phyloP scores from a whole-genome alignment of 768 basidiomycete species.

The Boletus fagicola region DNA sequence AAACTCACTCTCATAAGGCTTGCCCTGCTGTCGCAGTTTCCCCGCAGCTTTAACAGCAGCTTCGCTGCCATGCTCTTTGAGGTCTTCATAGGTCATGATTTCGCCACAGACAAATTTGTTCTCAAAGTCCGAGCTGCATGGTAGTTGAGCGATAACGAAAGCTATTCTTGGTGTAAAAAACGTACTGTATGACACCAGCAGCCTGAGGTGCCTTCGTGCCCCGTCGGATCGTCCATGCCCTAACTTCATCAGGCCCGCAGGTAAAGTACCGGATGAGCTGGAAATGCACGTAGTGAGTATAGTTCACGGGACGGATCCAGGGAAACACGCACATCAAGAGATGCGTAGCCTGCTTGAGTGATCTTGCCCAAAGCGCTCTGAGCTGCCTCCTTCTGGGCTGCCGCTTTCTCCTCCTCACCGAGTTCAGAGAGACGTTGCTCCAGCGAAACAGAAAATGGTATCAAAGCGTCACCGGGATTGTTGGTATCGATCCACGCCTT shows the following conservation, averaged over 20 bases:
- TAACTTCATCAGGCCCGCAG: constrained; percentile 93
- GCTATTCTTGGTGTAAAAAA: constrained; percentile 7
- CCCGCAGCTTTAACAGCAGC: constrained; percentile 90
- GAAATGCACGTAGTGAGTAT: background rate
- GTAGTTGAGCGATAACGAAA: background rate
- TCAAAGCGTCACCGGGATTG: constrained; percentile 93
- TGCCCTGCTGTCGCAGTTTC: constrained; percentile 93
- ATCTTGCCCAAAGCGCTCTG: constrained; percentile 84
- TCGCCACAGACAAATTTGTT: constrained; percentile 98
- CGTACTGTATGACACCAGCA: constrained; percentile 96
- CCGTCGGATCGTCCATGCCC: constrained; percentile 95
- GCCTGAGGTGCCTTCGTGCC: constrained; percentile 96
- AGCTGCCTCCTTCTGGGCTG: constrained; percentile 77
- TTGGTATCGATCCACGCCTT: constrained; percentile 97
- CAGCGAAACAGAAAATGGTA: constrained; percentile 94
- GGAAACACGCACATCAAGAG: constrained; percentile 63
- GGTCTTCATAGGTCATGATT: constrained; percentile 89
- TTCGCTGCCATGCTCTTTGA: constrained; percentile 91
- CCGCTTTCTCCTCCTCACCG: constrained; percentile 64
- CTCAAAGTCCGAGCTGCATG: constrained; percentile 85
- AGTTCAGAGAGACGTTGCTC: constrained; percentile 82
- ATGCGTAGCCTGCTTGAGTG: constrained; percentile 89
- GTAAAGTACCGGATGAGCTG: constrained; percentile 96
- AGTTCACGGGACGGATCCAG: background rate
- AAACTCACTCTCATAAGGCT: constrained; percentile 87